Conservation (phyloP, 768 basidiomycete genomes). For the Kwoniella dendrophila region DNA sequence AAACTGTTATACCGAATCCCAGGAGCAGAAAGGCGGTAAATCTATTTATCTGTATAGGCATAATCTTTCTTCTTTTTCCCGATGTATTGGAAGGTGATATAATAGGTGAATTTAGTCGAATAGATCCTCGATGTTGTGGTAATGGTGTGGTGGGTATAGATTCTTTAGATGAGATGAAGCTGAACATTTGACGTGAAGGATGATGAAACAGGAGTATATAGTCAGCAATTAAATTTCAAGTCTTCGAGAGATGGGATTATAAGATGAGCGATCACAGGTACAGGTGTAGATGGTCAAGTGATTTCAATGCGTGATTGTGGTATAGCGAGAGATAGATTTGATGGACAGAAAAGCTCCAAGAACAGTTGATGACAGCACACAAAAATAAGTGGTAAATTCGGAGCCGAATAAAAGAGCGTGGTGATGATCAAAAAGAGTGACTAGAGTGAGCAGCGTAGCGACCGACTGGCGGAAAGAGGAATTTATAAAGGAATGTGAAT, state of each 20-base stretch:
- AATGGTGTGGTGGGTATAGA: background rate
- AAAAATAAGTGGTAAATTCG: background rate
- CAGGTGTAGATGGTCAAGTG: no score
- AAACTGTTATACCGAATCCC: constrained; percentile 1
- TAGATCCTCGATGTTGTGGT: constrained; percentile 1
- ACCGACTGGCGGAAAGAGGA: background rate
- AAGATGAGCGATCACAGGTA: no score
- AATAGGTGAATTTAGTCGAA: background rate
- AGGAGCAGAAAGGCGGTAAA: background rate
- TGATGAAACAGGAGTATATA: no score
- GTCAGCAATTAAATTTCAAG: no score
- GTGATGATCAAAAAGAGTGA: constrained; percentile 11
- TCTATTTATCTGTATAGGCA: background rate
- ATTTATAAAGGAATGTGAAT: background rate
- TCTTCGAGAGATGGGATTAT: no score
- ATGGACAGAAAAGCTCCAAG: no score
- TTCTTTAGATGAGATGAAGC: background rate
- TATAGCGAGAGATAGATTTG: no score
- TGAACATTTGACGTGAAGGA: background rate
- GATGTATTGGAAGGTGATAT: background rate
- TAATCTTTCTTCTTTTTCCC: background rate
- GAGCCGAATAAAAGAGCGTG: background rate
- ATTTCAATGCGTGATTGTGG: no score
- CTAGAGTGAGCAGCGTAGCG: constrained; percentile 9
- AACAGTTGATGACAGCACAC: no score